Evolutionary conservation across 1,139 yeast genomes (phyloP), one percentile per base, ranked within the genome.

Genomic region (Trichomonascaceae sp.): DNA sequence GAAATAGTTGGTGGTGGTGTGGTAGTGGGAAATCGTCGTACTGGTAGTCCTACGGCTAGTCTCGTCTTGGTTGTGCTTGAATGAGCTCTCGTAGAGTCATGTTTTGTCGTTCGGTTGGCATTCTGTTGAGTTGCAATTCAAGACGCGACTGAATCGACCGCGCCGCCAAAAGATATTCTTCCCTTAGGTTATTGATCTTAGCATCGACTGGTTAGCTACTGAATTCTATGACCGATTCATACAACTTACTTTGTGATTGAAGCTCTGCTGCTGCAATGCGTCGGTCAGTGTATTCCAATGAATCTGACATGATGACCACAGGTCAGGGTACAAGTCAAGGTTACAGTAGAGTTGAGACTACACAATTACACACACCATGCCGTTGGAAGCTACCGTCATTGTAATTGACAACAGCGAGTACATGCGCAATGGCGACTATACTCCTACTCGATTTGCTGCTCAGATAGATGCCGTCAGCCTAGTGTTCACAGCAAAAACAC

Each of bases 341-440:
- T n/a, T n/a, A n/a, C n/a, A n/a, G n/a, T n/a, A n/a, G n/a, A n/a
- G n/a, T n/a, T n/a, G n/a, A n/a, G n/a, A n/a, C n/a, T n/a, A n/a
- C n/a, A n/a, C n/a, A n/a, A n/a, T n/a, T n/a, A n/a, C n/a, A n/a
- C n/a, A n/a, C 3, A 20, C 6, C 6, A 20, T 20, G 23, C 4
- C n/a, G 18, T 15, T 26, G 25, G 33, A 13, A 3, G 16, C 16
- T 27, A 13, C 13, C 27, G 6, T 17, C 11, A 29, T 6, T 34
- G 58, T 62, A 49, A 73, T 89, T 52, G 98, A 92, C 63, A 87
- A 85, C 67, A 84, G 96, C 39, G 98, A 92, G 62, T 89, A 69
- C 58, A 81, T 87, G 74, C 71, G 98, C 51, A 89, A 89, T 55
- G 98, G 97, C 28, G 98, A 92, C 57, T 92, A 77, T 53, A 69